Conservation (phyloP, 306 rosid genomes). For the Ochetophila trinervis region DNA sequence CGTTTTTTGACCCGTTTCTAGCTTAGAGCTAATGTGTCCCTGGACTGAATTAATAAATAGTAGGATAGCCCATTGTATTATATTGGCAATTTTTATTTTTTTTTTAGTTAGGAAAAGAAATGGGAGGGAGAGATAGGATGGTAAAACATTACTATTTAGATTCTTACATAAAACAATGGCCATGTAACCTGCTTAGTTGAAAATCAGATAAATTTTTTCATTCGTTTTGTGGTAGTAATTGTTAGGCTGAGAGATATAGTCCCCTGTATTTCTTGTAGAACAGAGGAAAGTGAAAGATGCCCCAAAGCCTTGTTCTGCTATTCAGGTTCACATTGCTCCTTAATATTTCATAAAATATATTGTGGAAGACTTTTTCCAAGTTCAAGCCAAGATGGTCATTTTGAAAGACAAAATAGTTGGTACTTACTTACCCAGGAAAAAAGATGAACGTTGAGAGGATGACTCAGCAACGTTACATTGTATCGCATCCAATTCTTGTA, state of each 20-base stretch:
- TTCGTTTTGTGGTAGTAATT: constrained; percentile 18
- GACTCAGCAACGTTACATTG: background rate
- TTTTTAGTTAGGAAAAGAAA: background rate
- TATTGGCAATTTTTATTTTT: constrained; percentile 1
- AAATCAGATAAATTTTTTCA: constrained; percentile 22
- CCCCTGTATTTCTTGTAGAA: constrained; percentile 15
- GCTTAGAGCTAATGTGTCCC: constrained; percentile 27
- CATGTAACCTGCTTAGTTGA: constrained; percentile 16
- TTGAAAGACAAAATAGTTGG: too few species aligned
- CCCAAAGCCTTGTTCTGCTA: background rate
- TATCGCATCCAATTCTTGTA: background rate
- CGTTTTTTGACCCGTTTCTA: constrained; percentile 32
- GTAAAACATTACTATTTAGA: background rate
- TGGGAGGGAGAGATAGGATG: background rate
- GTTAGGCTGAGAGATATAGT: background rate
- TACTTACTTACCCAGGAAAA: too few species aligned
- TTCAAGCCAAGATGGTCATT: too few species aligned
- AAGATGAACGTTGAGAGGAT: too few species aligned
- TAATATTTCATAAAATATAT: background rate
- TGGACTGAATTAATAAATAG: background rate
- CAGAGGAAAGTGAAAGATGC: constrained; percentile 6
- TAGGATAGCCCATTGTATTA: background rate
- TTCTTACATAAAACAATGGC: background rate
- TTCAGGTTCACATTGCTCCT: background rate
- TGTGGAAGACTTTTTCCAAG: too few species aligned